Base-by-base conservation (phyloP, 2,329 filamentous ascomycete genomes). In the Clonostachys sp. region DNA sequence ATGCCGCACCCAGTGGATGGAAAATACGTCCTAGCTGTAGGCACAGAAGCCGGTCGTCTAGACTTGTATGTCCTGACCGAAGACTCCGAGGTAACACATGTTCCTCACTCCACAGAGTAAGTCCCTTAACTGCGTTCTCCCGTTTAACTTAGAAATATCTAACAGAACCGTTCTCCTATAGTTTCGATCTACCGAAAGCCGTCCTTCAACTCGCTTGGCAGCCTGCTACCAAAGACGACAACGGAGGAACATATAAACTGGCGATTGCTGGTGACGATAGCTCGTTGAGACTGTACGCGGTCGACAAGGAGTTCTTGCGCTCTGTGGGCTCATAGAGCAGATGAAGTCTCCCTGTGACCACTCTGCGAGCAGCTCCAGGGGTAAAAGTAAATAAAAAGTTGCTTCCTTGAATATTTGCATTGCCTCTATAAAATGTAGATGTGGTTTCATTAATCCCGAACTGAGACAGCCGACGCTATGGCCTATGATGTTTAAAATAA, bases 141-240 rank as follows among this genome's bases (percentile, higher is more conserved):
- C 9, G 9, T 10, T 30, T 30, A 10, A 30, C 9, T 3, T 10
- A 30, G 36, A 18, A 18, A 39, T 1, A 12, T 8, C 12, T 39
- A n/a, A 39, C 36, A 39, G 36, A 18, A 18, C 12, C 3, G 24
- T 30, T 18, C 24, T 10, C 24, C 14, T 42, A 12, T 47, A 67
- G 65, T 34, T 52, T 63, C 38, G 55, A 50, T 43, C 76, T 87
- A 2, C 83, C 84, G 20, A 87, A 79, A 59, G 67, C 84, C 3
- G 76, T 89, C 18, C 75, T 81, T 20, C 83, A 87, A 60, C 68
- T 91, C 35, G 74, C 83, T 8, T 91, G 87, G 87, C 76, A 82
- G 51, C 86, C 86, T 6, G 52, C 55, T 2, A 42, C 45, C 4
- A 50, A 50, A n/a, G 52, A 61, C 30, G 59, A 63, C 12, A 51